Evolutionary conservation across 768 basidiomycete genomes (phyloP), one percentile per base, ranked within the genome.

Genomic region (Tephrocybe sp.): DNA sequence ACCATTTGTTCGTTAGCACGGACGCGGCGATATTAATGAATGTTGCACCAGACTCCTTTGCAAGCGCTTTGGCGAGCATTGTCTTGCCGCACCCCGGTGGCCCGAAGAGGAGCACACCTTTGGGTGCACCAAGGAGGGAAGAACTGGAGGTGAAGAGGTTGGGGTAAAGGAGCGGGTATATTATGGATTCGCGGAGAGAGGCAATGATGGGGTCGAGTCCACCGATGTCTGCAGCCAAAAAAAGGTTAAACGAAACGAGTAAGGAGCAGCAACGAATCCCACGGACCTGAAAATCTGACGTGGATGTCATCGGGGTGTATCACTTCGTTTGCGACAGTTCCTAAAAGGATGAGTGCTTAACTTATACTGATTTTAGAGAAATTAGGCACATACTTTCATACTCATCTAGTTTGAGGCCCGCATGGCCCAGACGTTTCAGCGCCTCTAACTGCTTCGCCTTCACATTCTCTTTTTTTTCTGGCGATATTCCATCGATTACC

Each of bases 31-130:
- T 76, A 62, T 76, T 76, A 67, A 98, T 96, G 65, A 99, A 99
- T 0, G 94, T 96, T 6, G 97, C 97, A 14, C 92, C 91, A 2
- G 89, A 92, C 73, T 99, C 95, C 65, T 96, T 97, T 11, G 97
- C 97, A 7, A 99, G 79, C 1, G 96, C 96, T 65, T 96, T 96
- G 1, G 97, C 97, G n/a, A 99, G 79, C 93, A 99, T 95, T 1
- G 97, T 98, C 74, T 99, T 99, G 20, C 97, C 97, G 58, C 97
- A 99, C 5, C 97, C 96, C 1, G 97, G 97, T 36, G 95, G 97
- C 0, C 97, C 97, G 60, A 91, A 96, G 16, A 99, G 80, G 14
- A 98, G 78, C 8, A 98, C 96, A 11, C 97, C 97, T 65, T 98
- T 98, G 0, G 97, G 97, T 4, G 97, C 92, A 5, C 84, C 82